Evolutionary conservation across 1,284 basidiomycete species (phyloP).

Genomic region (Puccinia triticina): DNA sequence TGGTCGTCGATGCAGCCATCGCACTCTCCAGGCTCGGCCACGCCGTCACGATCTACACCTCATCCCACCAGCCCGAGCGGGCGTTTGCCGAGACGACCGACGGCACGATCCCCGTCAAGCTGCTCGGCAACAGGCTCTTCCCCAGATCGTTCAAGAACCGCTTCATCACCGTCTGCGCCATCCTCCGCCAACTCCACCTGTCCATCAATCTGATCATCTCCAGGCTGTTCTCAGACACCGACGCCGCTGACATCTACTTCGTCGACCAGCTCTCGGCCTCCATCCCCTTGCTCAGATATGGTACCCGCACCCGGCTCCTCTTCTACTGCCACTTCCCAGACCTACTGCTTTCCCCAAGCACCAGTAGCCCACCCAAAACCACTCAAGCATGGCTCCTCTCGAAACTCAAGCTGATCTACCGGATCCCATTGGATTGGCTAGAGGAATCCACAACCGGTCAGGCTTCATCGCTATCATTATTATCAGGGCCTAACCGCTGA

Average conservation of each 20-base stretch:
- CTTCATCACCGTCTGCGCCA: conserved; percentile 78
- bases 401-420: conserved; percentile 72
- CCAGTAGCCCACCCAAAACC: not conserved
- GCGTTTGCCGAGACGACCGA: conserved; percentile 56
- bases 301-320: conserved; percentile 75
- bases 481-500: not conserved
- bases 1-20: conserved; percentile 93
- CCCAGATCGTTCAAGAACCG: conserved; percentile 76
- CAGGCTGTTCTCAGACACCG: conserved; percentile 55
- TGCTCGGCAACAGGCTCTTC: conserved; percentile 71
- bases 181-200: conserved; percentile 73
- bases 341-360: conserved; percentile 69
- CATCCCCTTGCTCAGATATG: conserved; percentile 75
- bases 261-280: conserved; percentile 93
- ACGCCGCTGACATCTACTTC: conserved; percentile 74
- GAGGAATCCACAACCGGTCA: conserved; percentile 87
- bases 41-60: conserved; percentile 88
- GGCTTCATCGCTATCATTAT: conserved; percentile 56
- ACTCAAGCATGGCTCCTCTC: conserved; percentile 59
- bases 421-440: conserved; percentile 83
- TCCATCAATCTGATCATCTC: conserved; percentile 65
- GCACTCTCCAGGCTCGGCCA: conserved; percentile 83
- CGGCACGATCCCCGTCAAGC: conserved; percentile 83
- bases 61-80: conserved; percentile 76
- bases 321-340: conserved; percentile 99